Conservation (phyloP, 1,284 basidiomycete genomes). For the Caloboletus firmus region DNA sequence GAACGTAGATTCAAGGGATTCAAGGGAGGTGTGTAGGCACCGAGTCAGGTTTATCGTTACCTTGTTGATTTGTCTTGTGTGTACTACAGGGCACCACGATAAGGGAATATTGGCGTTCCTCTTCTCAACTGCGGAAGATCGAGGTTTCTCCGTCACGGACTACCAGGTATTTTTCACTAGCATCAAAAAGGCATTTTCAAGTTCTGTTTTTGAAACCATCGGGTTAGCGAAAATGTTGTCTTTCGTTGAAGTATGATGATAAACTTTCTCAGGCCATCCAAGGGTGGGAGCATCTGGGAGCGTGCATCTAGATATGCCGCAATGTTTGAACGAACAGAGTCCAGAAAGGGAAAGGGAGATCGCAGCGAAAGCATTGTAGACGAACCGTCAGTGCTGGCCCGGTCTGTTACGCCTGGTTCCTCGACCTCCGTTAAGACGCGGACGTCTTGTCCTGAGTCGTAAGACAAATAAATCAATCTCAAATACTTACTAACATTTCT, state of each 20-base stretch:
- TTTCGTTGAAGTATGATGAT: not conserved
- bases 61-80: constrained; percentile 1
- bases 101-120: constrained; percentile 16
- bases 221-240: constrained; percentile 17
- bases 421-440: constrained; percentile 18
- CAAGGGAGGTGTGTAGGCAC: constrained; percentile 20
- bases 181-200: constrained; percentile 7
- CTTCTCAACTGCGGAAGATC: constrained; percentile 24
- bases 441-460: constrained; percentile 17
- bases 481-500: constrained; percentile 1
- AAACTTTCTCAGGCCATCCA: constrained; percentile 13
- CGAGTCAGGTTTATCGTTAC: not conserved
- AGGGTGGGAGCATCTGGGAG: constrained; percentile 24
- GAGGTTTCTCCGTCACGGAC: constrained; percentile 16
- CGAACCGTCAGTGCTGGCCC: not conserved
- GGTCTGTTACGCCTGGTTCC: constrained; percentile 23
- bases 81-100: constrained; percentile 20
- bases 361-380: not conserved
- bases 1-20: constrained; percentile 24
- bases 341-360: constrained; percentile 1
- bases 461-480: constrained; percentile 3
- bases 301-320: not conserved
- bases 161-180: constrained; percentile 25
- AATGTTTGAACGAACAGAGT: constrained; percentile 22
- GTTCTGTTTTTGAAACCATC: not conserved